Percentiles rank a stretch among this genome's conserved stretches.
Conservation (phyloP, 2,329 filamentous ascomycete genomes). For the Blastomyces gilchristii region DNA sequence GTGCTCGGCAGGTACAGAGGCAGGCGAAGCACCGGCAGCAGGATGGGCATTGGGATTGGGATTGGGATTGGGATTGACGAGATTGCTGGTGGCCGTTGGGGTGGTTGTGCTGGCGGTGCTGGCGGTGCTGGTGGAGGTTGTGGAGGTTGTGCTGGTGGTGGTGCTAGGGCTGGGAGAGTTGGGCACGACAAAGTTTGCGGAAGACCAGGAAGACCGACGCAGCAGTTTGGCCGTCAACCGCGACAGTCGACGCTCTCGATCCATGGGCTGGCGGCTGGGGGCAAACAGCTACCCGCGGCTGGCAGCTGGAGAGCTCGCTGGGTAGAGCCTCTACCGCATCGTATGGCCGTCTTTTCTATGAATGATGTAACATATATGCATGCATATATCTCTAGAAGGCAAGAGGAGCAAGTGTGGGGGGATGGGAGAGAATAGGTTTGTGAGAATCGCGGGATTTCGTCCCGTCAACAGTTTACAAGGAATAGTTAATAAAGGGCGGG, state of each 20-base stretch:
- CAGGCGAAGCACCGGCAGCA: conserved; percentile 2
- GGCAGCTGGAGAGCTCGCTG: not conserved
- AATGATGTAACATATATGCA: not conserved
- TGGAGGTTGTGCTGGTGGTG: conserved; percentile 8
- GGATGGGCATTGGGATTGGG: not conserved
- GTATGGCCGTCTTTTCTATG: not conserved
- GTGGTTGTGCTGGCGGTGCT: not conserved
- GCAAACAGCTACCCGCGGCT: not conserved
- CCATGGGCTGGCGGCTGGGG: conserved; percentile 9
- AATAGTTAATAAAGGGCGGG: too few relatives aligned
- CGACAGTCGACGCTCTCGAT: conserved; percentile 24
- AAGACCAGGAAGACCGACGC: conserved; percentile 28
- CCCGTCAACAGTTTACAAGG: not conserved
- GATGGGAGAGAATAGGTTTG: not conserved
- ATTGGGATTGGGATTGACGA: not conserved
- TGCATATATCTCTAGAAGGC: not conserved
- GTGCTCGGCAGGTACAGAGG: not conserved
- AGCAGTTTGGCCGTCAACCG: conserved; percentile 30
- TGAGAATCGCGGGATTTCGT: not conserved
- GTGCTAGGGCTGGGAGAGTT: conserved; percentile 12
- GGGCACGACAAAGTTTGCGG: conserved; percentile 10
- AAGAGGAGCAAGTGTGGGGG: not conserved
- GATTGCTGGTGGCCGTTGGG: too few relatives aligned
- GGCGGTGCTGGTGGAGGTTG: too few relatives aligned
- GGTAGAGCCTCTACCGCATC: not conserved